A percentile compares a stretch with the other conserved stretches of the same genome.
These are phyloP conservation scores for Schwanniomyces polymorphus DNA, from an alignment of 805 yeast genomes.

Conservation along the genomic window DNA sequence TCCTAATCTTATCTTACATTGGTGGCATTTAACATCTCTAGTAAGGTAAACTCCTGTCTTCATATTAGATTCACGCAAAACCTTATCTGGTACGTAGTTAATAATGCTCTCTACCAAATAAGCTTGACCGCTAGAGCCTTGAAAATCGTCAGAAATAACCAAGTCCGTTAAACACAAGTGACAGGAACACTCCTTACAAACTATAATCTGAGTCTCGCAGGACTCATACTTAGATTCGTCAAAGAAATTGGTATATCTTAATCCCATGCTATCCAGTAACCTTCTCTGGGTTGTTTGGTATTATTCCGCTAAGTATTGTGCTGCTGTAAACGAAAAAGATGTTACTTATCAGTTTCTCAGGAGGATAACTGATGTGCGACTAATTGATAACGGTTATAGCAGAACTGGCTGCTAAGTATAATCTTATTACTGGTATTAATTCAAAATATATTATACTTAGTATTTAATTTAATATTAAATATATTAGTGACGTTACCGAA, in stretches of 20 bases:
- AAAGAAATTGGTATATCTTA: constrained; percentile 39
- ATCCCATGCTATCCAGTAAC: constrained; percentile 29
- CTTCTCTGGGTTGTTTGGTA: neutral
- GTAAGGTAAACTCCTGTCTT: constrained; percentile 39
- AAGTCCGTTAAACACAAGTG: constrained; percentile 40
- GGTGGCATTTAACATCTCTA: constrained; percentile 38
- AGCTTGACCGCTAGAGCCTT: constrained; percentile 42
- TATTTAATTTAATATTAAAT: neutral
- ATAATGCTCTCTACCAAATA: constrained; percentile 40
- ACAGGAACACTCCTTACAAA: constrained; percentile 40
- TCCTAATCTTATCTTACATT: constrained; percentile 35
- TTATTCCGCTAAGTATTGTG: neutral
- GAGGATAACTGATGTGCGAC: neutral
- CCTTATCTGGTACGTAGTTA: constrained; percentile 27
- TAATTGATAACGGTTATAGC: constrained; percentile 1
- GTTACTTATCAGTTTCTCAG: neutral
- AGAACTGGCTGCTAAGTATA: neutral
- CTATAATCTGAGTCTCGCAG: constrained; percentile 36
- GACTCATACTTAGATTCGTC: constrained; percentile 35
- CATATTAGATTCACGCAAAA: constrained; percentile 35
- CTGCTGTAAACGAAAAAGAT: neutral
- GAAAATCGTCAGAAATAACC: constrained; percentile 37
- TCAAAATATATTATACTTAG: neutral
- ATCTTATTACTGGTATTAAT: neutral
- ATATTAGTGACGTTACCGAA: neutral